These are phyloP conservation scores for Chrysanthemum lavandulifolium DNA, from an alignment of 129 eudicot species.

Conservation along the genomic window DNA sequence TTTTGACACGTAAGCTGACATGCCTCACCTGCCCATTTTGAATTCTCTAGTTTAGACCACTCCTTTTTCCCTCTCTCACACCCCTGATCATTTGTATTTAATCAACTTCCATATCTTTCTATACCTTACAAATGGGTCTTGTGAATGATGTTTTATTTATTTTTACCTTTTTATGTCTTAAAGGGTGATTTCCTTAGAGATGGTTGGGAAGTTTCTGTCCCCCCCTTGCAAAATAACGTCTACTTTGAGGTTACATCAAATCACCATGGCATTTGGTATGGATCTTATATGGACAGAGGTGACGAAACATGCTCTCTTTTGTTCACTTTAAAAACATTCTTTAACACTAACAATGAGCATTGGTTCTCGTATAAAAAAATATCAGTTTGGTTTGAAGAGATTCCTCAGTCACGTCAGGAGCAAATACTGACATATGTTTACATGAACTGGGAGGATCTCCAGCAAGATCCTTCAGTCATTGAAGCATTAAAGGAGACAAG, in stretches of 20 bases:
- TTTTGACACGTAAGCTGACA: too few species aligned
- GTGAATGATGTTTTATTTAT: neutral
- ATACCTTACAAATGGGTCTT: neutral
- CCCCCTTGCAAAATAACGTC: neutral
- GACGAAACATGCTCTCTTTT: neutral
- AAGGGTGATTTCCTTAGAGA: neutral
- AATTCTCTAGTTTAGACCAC: neutral
- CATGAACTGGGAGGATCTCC: conserved; percentile 63
- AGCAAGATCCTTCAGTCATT: conserved; percentile 49
- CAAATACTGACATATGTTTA: conserved; percentile 55
- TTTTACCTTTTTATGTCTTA: neutral
- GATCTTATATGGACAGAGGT: conserved; percentile 5
- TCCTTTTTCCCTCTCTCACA: neutral
- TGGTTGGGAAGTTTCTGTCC: neutral
- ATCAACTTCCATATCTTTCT: neutral
- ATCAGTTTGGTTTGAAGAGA: conserved; percentile 47
- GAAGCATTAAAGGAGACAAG: conserved; percentile 61
- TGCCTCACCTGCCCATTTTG: too few species aligned
- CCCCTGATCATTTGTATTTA: neutral
- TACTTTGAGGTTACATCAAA: neutral
- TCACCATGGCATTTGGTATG: neutral
- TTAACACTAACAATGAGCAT: neutral
- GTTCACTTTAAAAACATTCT: neutral
- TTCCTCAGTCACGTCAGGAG: conserved; percentile 55
- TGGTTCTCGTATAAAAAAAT: neutral